Percentiles rank a stretch among this genome's conserved stretches.
These are phyloP conservation scores for Bisporella sp. DNA, from an alignment of 2,329 filamentous ascomycete genomes.

Conservation along the genomic window DNA sequence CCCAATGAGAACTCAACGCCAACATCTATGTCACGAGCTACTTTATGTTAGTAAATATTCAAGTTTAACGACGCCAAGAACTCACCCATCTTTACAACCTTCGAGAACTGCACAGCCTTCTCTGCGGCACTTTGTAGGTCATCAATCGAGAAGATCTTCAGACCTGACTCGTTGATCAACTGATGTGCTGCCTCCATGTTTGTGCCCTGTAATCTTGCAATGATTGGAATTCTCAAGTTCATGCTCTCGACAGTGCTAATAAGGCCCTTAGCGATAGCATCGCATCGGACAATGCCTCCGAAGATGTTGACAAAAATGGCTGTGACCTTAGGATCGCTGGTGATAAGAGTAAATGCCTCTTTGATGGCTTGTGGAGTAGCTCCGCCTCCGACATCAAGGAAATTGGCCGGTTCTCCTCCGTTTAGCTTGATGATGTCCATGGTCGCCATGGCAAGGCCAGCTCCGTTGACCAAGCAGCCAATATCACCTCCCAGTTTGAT, in stretches of 20 bases:
- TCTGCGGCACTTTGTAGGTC: constrained; percentile 95
- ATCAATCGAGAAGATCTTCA: constrained; percentile 99
- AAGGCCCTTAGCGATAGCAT: constrained; percentile 92
- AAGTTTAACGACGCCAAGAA: constrained; percentile 18
- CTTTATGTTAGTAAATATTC: constrained; percentile 20
- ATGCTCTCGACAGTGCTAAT: constrained; percentile 92
- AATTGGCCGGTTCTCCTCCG: constrained; percentile 92
- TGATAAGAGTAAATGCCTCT: constrained; percentile 98
- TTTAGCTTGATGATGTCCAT: constrained; percentile 99
- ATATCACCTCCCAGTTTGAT: constrained; percentile 99
- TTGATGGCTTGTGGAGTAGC: constrained; percentile 95
- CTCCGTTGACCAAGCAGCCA: constrained; percentile 97
- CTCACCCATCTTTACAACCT: constrained; percentile 96
- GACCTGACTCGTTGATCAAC: constrained; percentile 89
- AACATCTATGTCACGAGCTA: constrained; percentile 91
- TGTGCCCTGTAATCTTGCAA: constrained; percentile 94
- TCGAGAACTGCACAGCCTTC: constrained; percentile 97
- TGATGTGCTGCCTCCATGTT: constrained; percentile 95
- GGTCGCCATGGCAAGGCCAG: constrained; percentile 98
- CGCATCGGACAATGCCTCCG: constrained; percentile 95
- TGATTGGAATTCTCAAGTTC: constrained; percentile 94
- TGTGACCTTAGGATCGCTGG: constrained; percentile 93
- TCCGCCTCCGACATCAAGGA: constrained; percentile 96
- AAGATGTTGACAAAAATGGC: constrained; percentile 99
- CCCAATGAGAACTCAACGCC: constrained; percentile 92